These are phyloP conservation scores for Xylariomycetidae sp. DNA, from an alignment of 2,329 filamentous ascomycete genomes.

Conservation along the genomic window DNA sequence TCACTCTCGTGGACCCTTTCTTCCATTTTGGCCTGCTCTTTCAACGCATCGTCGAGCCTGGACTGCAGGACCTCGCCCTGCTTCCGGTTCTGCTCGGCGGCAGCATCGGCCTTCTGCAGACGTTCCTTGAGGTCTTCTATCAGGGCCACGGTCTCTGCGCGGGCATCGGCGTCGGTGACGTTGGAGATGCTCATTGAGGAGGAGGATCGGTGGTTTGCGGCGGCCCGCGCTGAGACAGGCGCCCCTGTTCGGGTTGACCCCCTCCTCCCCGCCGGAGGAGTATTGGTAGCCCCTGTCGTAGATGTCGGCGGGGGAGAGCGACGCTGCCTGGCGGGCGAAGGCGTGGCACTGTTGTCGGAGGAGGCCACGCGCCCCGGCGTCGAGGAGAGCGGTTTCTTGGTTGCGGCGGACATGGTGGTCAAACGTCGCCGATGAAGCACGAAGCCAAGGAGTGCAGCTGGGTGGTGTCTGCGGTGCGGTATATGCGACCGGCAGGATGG, in stretches of 20 bases:
- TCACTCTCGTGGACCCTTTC: slow-evolving; percentile 83
- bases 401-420: slow-evolving; percentile 42
- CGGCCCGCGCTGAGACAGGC: slow-evolving; percentile 69
- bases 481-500: too few species aligned
- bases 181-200: slow-evolving; percentile 35
- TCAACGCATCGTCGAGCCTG: slow-evolving; percentile 75
- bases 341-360: slow-evolving; percentile 32
- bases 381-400: slow-evolving; percentile 47
- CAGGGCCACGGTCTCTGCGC: slow-evolving; percentile 71
- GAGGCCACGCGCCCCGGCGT: slow-evolving; percentile 41
- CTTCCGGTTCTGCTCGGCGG: slow-evolving; percentile 74
- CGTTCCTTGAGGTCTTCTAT: slow-evolving; percentile 82
- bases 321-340: slow-evolving; percentile 33
- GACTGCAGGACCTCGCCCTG: slow-evolving; percentile 80
- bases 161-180: slow-evolving; percentile 52
- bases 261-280: slow-evolving; percentile 45
- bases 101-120: slow-evolving; percentile 71
- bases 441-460: slow-evolving; percentile 9
- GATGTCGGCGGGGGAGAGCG: slow-evolving; percentile 46
- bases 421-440: too few species aligned
- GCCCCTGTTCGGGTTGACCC: slow-evolving; percentile 59
- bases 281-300: slow-evolving; percentile 28
- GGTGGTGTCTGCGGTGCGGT: too few species aligned
- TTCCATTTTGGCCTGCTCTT: slow-evolving; percentile 80
- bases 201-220: slow-evolving; percentile 55